Evolutionary conservation across 176 grass and related monocot species (phyloP), one percentile per base, ranked within the genome.

Genomic region (Ampelocalamus luodianensis): DNA sequence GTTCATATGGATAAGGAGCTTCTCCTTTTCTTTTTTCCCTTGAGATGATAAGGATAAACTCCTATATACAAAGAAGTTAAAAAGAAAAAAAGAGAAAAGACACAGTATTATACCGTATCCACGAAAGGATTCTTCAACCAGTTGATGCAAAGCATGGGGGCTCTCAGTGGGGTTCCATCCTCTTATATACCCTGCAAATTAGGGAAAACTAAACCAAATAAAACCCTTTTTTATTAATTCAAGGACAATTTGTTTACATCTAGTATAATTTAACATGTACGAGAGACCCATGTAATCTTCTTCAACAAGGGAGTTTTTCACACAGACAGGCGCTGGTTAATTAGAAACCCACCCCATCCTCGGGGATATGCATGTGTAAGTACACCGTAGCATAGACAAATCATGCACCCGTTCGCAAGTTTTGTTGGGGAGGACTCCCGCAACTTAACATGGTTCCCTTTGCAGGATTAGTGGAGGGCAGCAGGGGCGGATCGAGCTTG

Each of bases 1-100:
- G 51, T 49, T 67, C 60, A 76, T 16, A 50, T 60, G 59, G 76
- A 45, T 54, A 65, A 83, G 22, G 45, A 38, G 51, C 71, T 26
- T 40, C 13, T 65, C 32, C 0, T 63, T 48, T 15, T 83, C 0
- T 18, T 18, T 5, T 17, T 20, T 5, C 18, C 45, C 71, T 8
- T 5, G 5, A 74, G 48, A 36, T 11, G 13, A 54, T 74, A 74
- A 36, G 3, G 26, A 51, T 53, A 36, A 74, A 34, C 12, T 24
- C 17, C 12, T 20, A 15, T 20, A 15, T 27, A 13, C 12, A 26
- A 46, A 11, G 5, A 55, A 55, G 22, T 49, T 20, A 11, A 10
- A 50, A 27, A 49, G 23, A 14, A 5, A 50, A 32, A 56, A 54
- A 20, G 3, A 59, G 17, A 5, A 12, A 75, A 54, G 8, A 10